phyloP scores from a whole-genome alignment of 2,329 filamentous ascomycete species.

The Trichoderma asperellum region DNA sequence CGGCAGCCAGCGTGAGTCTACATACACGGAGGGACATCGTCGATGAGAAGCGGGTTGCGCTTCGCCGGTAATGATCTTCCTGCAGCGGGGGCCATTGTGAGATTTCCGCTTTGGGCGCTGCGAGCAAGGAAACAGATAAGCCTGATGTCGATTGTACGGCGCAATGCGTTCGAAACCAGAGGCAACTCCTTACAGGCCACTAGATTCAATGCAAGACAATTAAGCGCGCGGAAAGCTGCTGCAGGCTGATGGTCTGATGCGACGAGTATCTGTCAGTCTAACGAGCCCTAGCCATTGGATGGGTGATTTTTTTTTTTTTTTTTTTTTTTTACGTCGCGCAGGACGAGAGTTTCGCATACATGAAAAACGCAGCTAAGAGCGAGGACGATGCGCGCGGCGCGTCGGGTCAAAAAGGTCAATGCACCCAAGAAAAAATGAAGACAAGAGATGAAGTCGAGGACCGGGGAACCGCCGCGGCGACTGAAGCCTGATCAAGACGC shows the following conservation, averaged over 20 bases:
- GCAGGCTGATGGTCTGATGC: neutral
- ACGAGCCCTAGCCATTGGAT: neutral
- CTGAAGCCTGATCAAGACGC: neutral
- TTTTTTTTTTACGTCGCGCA: slow-evolving; percentile 12
- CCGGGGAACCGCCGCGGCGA: slow-evolving; percentile 6
- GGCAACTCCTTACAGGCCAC: slow-evolving; percentile 34
- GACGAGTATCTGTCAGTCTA: slow-evolving; percentile 11
- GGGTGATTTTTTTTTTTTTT: neutral
- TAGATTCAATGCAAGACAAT: slow-evolving; percentile 21
- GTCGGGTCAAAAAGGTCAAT: slow-evolving; percentile 20
- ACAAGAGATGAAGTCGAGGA: neutral
- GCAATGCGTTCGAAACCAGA: slow-evolving; percentile 23
- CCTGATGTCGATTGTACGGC: slow-evolving; percentile 17
- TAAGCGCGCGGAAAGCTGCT: slow-evolving; percentile 33
- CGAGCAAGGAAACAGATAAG: slow-evolving; percentile 13
- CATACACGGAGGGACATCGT: slow-evolving; percentile 66
- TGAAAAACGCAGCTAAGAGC: neutral
- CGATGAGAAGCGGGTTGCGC: slow-evolving; percentile 69
- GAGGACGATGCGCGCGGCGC: slow-evolving; percentile 22
- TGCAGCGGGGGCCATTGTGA: slow-evolving; percentile 42
- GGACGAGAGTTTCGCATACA: slow-evolving; percentile 23
- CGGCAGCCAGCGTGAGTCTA: slow-evolving; percentile 4
- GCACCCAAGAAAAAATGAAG: slow-evolving; percentile 7
- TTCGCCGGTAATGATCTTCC: slow-evolving; percentile 59
- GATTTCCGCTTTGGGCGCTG: slow-evolving; percentile 11